Percentiles rank a stretch among this genome's conserved stretches.
phyloP scores from a whole-genome alignment of 139 green algal genomes.

The Monoraphidium neglectum region DNA sequence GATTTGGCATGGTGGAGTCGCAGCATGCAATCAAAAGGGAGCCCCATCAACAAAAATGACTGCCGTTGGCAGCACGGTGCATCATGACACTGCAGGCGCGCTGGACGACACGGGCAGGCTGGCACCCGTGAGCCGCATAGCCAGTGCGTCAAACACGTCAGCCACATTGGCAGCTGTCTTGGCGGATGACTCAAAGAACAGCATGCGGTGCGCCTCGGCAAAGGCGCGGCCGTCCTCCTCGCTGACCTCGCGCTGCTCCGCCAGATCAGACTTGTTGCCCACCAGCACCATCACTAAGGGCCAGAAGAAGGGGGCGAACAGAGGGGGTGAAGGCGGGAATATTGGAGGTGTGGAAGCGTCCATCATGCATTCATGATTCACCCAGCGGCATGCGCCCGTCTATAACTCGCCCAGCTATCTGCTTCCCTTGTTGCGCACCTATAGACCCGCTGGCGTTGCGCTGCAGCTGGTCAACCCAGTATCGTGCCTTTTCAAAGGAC shows the following conservation, averaged over 20 bases:
- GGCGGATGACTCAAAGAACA: conserved; percentile 85
- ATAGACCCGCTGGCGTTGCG: conserved; percentile 63
- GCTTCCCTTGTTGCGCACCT: too few relatives aligned
- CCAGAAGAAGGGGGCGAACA: background rate
- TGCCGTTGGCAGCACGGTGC: too few relatives aligned
- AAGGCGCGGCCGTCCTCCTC: conserved; percentile 62
- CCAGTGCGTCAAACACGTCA: conserved; percentile 79
- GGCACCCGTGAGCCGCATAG: conserved; percentile 37
- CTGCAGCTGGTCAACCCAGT: conserved; percentile 86
- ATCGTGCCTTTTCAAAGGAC: conserved; percentile 90
- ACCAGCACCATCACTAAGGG: conserved; percentile 74
- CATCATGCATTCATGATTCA: too few relatives aligned
- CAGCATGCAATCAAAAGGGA: too few relatives aligned
- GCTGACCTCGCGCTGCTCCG: conserved; percentile 48
- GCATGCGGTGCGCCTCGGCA: conserved; percentile 68
- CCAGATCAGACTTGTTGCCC: conserved; percentile 87
- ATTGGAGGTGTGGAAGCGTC: too few relatives aligned
- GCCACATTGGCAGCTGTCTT: conserved; percentile 82
- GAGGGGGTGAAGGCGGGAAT: background rate
- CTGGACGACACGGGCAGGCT: conserved; percentile 38
- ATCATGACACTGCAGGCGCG: background rate
- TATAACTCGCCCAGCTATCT: too few relatives aligned
- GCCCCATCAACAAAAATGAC: too few relatives aligned
- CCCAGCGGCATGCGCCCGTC: too few relatives aligned
- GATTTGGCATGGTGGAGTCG: too few relatives aligned